These are phyloP conservation scores for Podospora pseudocomata DNA, from an alignment of 495 filamentous ascomycete genomes.

Conservation along the genomic window DNA sequence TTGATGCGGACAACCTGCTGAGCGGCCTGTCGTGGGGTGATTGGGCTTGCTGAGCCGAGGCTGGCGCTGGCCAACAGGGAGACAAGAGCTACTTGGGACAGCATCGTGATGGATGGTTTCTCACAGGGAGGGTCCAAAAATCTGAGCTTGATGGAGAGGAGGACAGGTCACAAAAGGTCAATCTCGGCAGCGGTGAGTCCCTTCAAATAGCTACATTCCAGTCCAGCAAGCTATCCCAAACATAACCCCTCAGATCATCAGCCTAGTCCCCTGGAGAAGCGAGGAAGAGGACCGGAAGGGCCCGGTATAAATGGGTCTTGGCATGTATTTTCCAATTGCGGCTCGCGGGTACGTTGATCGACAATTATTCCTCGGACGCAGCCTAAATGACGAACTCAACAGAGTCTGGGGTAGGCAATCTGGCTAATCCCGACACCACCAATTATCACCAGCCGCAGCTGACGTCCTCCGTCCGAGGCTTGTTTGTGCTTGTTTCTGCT, in stretches of 20 bases:
- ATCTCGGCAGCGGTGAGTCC: background rate
- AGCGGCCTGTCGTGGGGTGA: conserved; percentile 16
- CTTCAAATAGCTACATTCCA: background rate
- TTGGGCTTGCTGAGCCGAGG: background rate
- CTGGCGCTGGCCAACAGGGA: background rate
- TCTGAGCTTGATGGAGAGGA: background rate
- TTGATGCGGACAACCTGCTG: conserved; percentile 33
- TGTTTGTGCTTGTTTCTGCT: background rate
- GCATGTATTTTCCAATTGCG: background rate
- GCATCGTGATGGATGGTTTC: background rate
- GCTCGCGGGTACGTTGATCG: background rate
- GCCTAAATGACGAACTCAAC: conserved; percentile 19
- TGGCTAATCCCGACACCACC: conserved; percentile 17
- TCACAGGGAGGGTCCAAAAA: background rate
- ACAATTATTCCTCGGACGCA: background rate
- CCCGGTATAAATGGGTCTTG: conserved; percentile 7
- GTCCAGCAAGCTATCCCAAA: background rate
- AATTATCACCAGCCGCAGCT: background rate
- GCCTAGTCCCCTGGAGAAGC: background rate
- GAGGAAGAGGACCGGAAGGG: conserved; percentile 5
- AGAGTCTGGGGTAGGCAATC: conserved; percentile 12
- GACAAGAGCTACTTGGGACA: conserved; percentile 3
- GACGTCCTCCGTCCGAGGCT: conserved; percentile 8
- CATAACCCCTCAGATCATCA: background rate
- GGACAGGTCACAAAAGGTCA: background rate